Conservation (phyloP, 2,329 filamentous ascomycete species). For the Didymellaceae sp. region DNA sequence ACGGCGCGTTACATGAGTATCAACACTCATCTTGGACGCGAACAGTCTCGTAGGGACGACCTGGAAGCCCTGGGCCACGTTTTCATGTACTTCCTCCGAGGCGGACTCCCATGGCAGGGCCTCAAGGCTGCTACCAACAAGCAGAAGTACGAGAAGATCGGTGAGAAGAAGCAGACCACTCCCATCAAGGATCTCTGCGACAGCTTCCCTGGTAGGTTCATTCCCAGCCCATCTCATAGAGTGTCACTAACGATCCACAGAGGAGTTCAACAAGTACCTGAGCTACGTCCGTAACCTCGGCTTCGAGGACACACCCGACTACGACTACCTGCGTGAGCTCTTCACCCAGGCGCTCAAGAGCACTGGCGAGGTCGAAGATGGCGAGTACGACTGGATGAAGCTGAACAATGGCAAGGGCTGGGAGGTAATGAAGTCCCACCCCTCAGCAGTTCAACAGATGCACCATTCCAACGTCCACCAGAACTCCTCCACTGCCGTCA, state of each 20-base stretch:
- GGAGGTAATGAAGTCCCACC: constrained; percentile 77
- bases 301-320: constrained; percentile 98
- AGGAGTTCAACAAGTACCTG: constrained; percentile 97
- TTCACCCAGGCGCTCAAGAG: constrained; percentile 97
- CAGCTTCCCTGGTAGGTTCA: constrained; percentile 75
- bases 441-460: constrained; percentile 71
- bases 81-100: constrained; percentile 73
- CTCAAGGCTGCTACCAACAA: constrained; percentile 76
- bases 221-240: not conserved
- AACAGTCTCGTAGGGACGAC: constrained; percentile 95
- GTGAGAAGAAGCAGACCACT: constrained; percentile 99
- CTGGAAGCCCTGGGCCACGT: constrained; percentile 81
- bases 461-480: constrained; percentile 80
- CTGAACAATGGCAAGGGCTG: constrained; percentile 91
- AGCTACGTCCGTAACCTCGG: constrained; percentile 97
- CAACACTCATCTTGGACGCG: constrained; percentile 95
- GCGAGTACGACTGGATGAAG: constrained; percentile 99
- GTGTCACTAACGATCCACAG: constrained; percentile 53
- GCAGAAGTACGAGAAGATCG: constrained; percentile 99
- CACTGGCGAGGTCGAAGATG: constrained; percentile 92
- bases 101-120: constrained; percentile 71
- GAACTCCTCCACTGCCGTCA: constrained; percentile 80
- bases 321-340: constrained; percentile 94
- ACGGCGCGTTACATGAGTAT: constrained; percentile 99
- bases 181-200: constrained; percentile 96